Percentiles rank a stretch among this genome's conserved stretches.
Evolutionary conservation across 495 filamentous ascomycete species (phyloP).

Genomic region (Bathelium albidoporum): DNA sequence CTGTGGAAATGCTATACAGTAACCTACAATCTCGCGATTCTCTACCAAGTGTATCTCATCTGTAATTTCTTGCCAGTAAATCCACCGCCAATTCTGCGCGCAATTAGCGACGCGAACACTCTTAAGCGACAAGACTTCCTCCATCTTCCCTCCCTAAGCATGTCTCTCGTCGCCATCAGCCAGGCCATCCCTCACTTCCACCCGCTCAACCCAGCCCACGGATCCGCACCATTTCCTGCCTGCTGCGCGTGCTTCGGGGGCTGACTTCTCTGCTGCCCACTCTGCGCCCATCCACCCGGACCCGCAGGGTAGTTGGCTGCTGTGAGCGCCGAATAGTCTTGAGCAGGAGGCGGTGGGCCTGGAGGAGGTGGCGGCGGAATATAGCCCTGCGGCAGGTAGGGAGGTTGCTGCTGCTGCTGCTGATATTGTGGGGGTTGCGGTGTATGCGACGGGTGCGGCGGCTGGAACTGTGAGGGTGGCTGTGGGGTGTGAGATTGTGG

Average conservation of each 20-base stretch:
- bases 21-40: too few species aligned
- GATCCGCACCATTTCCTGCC: conserved; percentile 43
- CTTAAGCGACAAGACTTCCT: too few species aligned
- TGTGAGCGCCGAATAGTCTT: conserved; percentile 48
- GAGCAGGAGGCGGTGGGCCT: conserved; percentile 56
- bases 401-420: conserved; percentile 10
- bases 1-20: too few species aligned
- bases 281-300: conserved; percentile 49
- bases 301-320: conserved; percentile 44
- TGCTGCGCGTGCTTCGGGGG: conserved; percentile 38
- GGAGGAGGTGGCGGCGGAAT: conserved; percentile 82
- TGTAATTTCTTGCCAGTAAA: too few species aligned
- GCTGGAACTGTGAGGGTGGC: conserved; percentile 11
- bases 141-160: background rate
- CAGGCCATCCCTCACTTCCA: conserved; percentile 54
- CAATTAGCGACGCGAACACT: too few species aligned
- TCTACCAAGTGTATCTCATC: too few species aligned
- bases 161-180: background rate
- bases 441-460: conserved; percentile 11
- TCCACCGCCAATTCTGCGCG: too few species aligned
- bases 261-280: conserved; percentile 33
- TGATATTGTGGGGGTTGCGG: background rate
- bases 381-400: conserved; percentile 62
- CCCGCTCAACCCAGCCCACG: conserved; percentile 76
- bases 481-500: conserved; percentile 10